Evolutionary conservation across 2,329 filamentous ascomycete genomes (phyloP), one percentile per base, ranked within the genome.

Genomic region (Penicillium verrucosum): DNA sequence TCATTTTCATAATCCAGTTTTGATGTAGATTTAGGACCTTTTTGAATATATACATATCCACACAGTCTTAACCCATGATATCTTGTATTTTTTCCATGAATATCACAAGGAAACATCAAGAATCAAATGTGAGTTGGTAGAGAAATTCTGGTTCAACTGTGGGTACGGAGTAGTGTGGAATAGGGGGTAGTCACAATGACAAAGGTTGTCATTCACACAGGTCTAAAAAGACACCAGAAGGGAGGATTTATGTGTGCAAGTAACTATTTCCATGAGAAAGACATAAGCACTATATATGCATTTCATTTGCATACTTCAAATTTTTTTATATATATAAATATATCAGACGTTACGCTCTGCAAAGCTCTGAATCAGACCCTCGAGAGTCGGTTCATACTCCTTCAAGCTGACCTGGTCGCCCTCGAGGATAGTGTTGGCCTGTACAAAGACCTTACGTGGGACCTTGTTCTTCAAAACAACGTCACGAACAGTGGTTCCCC

Each of bases 331-430:
- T 6, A 34, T 41, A 21, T 29, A 10, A 18, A 18, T 12, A 16
- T 14, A 49, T 62, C 69, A 80, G 21, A 79, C 73, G 40, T 76
- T 68, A 38, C 78, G 73, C 66, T 92, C 89, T 2, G 81, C 88
- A 81, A 85, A 95, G 74, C 90, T 94, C 80, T 90, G 82, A 60
- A 96, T 87, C 79, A 97, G 86, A 6, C 92, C 92, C 73, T 89
- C 84, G 7, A 87, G 78, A 6, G 85, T 89, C 1, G 92, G 82
- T 65, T 95, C 90, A 75, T 97, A 97, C 77, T 97, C 91, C 77
- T 87, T 89, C 74, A 96, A 75, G 14, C 80, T 82, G 30, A 95
- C 89, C 71, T 86, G 83, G 56, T 89, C 90, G 0, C 82, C 84
- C 12, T 82, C 77, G 40, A 94, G 70, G 55, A 87, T 82, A 0